Evolutionary conservation across 179 eudicot genomes (phyloP).

Genomic region (Beta lomatogona): DNA sequence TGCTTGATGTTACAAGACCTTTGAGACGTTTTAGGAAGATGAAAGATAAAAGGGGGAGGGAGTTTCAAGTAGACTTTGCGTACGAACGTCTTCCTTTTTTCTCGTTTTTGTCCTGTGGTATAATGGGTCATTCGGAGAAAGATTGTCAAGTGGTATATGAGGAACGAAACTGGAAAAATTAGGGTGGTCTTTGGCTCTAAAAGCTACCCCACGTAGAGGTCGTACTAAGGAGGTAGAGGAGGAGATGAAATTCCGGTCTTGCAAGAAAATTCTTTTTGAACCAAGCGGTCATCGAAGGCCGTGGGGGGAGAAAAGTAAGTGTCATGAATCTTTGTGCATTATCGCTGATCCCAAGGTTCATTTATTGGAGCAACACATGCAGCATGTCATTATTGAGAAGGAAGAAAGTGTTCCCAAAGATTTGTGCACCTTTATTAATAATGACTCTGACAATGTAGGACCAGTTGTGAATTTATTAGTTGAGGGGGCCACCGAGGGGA

Average conservation of each 20-base stretch:
- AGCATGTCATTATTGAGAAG: no score
- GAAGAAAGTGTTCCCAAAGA: no score
- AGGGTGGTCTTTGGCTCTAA: not conserved
- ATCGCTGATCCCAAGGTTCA: no score
- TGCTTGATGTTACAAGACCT: not conserved
- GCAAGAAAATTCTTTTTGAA: not conserved
- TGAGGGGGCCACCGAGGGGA: no score
- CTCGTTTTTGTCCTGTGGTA: not conserved
- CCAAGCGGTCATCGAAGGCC: no score
- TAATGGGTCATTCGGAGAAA: not conserved
- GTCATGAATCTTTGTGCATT: no score
- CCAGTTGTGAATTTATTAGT: no score
- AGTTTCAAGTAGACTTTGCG: not conserved
- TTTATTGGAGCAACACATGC: no score
- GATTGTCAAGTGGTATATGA: not conserved
- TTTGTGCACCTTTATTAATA: no score
- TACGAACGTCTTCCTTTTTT: not conserved
- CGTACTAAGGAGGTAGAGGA: not conserved
- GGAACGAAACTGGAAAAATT: not conserved
- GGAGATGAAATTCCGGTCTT: rapidly evolving
- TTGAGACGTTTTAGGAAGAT: not conserved
- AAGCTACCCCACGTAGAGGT: not conserved
- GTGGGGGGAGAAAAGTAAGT: no score
- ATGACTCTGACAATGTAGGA: no score
- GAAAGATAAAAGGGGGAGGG: not conserved